Percentiles rank a stretch among this genome's conserved stretches.
Evolutionary conservation across 1,284 basidiomycete species (phyloP).

Genomic region (Vanrija humicola): DNA sequence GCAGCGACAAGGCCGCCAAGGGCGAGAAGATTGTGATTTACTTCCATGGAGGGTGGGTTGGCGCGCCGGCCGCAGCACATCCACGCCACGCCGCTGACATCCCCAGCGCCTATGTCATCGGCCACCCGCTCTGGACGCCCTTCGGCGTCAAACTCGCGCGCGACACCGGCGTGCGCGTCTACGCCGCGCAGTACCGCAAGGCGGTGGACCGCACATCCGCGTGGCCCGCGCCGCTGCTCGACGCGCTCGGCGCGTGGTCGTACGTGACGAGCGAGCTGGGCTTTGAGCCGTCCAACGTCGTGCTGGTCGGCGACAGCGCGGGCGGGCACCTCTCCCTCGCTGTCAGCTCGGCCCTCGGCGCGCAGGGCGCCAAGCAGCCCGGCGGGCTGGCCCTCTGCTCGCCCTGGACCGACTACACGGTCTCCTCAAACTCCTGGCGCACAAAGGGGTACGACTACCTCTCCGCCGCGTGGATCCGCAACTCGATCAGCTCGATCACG

Average conservation of each 20-base stretch:
- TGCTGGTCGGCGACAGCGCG: conserved; percentile 17
- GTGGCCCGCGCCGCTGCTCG: conserved; percentile 18
- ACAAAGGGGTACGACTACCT: conserved; percentile 16
- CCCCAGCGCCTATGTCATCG: conserved; percentile 8
- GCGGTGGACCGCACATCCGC: not conserved
- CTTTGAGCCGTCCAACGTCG: conserved; percentile 10
- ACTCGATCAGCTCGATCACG: conserved; percentile 11
- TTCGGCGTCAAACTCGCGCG: conserved; percentile 9
- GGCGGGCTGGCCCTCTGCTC: conserved; percentile 57
- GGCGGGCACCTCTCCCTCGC: conserved; percentile 15
- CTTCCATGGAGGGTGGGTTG: conserved; percentile 15
- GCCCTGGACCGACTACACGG: conserved; percentile 56
- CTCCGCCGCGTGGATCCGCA: not conserved
- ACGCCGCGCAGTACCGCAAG: conserved; percentile 19
- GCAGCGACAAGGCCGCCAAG: conserved; percentile 7
- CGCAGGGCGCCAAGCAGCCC: conserved; percentile 45
- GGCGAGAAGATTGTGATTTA: conserved; percentile 30
- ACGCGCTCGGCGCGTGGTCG: conserved; percentile 18
- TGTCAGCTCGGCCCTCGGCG: conserved; percentile 13
- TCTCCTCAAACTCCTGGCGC: conserved; percentile 16
- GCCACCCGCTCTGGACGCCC: conserved; percentile 14
- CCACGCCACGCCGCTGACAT: not conserved
- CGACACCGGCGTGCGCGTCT: conserved; percentile 7
- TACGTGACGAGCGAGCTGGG: conserved; percentile 10
- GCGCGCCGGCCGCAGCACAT: not conserved